Base-by-base conservation (phyloP, 73 alveolate species). In the Uronychia setigera region DNA sequence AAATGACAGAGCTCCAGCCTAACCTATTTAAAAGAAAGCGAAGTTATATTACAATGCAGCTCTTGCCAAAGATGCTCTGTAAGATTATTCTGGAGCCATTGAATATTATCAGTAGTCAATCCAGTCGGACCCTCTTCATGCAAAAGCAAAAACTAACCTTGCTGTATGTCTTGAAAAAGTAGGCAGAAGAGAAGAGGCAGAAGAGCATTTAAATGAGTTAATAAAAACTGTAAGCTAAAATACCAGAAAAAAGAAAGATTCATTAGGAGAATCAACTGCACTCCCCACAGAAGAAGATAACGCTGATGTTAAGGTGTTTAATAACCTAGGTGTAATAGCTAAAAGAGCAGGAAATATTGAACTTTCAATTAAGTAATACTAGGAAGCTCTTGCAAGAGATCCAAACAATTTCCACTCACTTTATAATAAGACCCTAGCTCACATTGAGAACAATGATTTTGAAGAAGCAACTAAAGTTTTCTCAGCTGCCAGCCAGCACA, bases 111-210 rank as follows among this genome's bases (percentile, higher is more conserved):
- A 80, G 30, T 35, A 46, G 31, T 26, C 58, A 0, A 80, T 80
- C 35, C 29, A n/a, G 31, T 33, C 35, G 31, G 86, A 80, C 14
- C 78, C 78, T 35, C 1, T 13, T 32, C 81, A 67, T 33, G 59
- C 35, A 30, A 89, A 89, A 60, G 92, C 89, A 5, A 35, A 35
- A 0, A 89, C 95, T 32, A 87, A 89, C 35, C 34, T 46, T 59
- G 95, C 95, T 0, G 87, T 89, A 0, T 76, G 92, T 29, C 83
- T 34, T 1, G 92, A 89, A 60, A 83, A 89, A 35, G 31, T 78
- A 77, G 95, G 95, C n/a, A 35, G 76, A 74, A 77, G 92, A 33
- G 81, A 46, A 0, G 87, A 84, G 29, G 84, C 91, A 28, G 80
- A 33, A 25, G 67, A 33, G 27, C 26, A 31, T 0, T 32, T 74